Evolutionary conservation across 148 eudicot species (phyloP).

Genomic region (Heliamphora exappendiculata): DNA sequence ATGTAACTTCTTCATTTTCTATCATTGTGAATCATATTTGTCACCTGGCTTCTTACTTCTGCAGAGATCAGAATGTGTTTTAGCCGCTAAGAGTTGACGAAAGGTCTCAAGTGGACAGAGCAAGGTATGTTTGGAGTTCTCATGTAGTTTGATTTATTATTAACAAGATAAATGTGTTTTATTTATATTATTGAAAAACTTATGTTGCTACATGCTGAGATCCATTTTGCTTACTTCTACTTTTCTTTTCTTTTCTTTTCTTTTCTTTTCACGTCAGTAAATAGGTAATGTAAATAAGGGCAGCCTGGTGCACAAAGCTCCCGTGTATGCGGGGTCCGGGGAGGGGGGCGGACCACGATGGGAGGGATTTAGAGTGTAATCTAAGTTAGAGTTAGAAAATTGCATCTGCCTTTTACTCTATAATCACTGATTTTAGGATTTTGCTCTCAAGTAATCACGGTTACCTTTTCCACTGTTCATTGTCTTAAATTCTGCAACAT

Average conservation of each 20-base stretch:
- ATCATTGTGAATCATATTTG: background rate
- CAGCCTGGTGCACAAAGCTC: no score
- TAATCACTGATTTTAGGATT: no score
- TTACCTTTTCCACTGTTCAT: background rate
- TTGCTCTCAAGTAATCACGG: background rate
- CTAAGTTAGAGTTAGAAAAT: background rate
- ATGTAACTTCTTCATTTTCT: background rate
- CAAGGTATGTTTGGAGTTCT: constrained; percentile 3
- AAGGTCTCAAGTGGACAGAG: background rate
- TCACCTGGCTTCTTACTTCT: background rate
- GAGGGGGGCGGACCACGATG: no score
- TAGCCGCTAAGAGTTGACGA: background rate
- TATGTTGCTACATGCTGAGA: background rate
- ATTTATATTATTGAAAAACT: background rate
- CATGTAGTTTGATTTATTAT: background rate
- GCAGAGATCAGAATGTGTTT: background rate
- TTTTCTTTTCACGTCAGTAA: background rate
- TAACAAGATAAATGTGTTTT: background rate
- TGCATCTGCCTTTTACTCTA: background rate
- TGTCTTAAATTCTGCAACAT: background rate
- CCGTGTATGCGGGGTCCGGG: no score
- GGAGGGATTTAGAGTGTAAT: background rate
- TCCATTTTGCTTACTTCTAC: background rate
- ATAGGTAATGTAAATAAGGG: no score
- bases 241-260: background rate